phyloP scores from a whole-genome alignment of 2,329 filamentous ascomycete genomes.

The Fusarium nodosum region DNA sequence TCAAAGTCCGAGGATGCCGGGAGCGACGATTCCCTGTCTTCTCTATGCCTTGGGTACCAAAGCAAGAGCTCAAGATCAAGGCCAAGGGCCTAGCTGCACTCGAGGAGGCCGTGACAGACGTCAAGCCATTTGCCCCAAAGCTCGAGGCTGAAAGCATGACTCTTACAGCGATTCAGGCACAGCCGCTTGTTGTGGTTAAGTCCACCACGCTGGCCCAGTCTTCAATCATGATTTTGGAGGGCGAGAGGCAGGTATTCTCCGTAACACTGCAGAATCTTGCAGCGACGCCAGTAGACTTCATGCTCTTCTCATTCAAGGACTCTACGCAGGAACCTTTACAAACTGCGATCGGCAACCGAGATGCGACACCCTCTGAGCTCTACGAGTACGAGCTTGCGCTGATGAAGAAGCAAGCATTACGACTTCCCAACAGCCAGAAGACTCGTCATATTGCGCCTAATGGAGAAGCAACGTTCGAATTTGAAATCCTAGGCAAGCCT shows the following conservation, averaged over 20 bases:
- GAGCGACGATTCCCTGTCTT: conserved; percentile 90
- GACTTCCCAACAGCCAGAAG: conserved; percentile 66
- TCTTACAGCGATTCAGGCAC: conserved; percentile 81
- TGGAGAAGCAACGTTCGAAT: conserved; percentile 77
- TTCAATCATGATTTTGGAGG: conserved; percentile 92
- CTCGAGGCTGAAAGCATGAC: conserved; percentile 67
- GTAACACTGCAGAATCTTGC: conserved; percentile 87
- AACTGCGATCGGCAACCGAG: conserved; percentile 79
- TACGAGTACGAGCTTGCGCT: conserved; percentile 89
- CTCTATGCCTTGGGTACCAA: conserved; percentile 78
- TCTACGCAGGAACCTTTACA: conserved; percentile 85
- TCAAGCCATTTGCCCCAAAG: conserved; percentile 56
- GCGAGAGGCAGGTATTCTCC: conserved; percentile 82
- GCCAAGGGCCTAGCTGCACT: conserved; percentile 75
- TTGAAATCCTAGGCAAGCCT: conserved; percentile 88
- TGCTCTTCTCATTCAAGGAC: conserved; percentile 91
- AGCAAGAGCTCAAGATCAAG: conserved; percentile 80
- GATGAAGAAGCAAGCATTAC: conserved; percentile 78
- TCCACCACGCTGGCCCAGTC: conserved; percentile 84
- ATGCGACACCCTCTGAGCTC: conserved; percentile 81
- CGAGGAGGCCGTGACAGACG: conserved; percentile 59
- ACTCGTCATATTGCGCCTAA: conserved; percentile 75
- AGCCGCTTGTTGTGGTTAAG: conserved; percentile 82
- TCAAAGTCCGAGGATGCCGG: conserved; percentile 85
- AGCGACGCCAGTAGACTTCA: conserved; percentile 80